Conservation (phyloP, 2,329 filamentous ascomycete genomes). For the Diaporthe ilicicola region DNA sequence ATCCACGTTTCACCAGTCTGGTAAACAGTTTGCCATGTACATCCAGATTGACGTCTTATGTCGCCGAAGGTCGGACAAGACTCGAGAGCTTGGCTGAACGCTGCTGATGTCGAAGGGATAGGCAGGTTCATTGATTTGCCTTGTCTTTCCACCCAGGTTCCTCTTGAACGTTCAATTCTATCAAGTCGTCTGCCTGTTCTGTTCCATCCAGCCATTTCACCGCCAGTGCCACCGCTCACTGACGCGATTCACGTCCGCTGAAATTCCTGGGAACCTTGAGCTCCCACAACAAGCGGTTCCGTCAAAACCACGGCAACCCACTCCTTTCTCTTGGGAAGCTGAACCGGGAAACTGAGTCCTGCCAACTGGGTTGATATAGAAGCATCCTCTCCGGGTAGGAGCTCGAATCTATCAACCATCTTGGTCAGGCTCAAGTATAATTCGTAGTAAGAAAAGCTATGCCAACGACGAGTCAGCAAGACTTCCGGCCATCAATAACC, state of each 20-base stretch:
- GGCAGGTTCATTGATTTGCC: too few relatives aligned
- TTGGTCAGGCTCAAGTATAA: conserved; percentile 14
- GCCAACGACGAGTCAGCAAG: background rate
- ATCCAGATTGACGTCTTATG: too few relatives aligned
- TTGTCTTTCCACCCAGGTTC: too few relatives aligned
- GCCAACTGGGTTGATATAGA: background rate
- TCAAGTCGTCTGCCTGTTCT: too few relatives aligned
- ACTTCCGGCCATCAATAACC: background rate
- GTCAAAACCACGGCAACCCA: conserved; percentile 38
- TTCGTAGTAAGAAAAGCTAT: conserved; percentile 28
- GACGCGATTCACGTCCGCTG: background rate
- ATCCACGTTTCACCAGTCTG: too few relatives aligned
- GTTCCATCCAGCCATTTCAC: too few relatives aligned
- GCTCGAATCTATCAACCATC: conserved; percentile 2
- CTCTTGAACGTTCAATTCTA: too few relatives aligned
- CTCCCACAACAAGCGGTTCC: background rate
- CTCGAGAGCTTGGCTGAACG: too few relatives aligned
- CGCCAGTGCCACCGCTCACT: background rate
- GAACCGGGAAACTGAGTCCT: conserved; percentile 24
- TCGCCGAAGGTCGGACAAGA: too few relatives aligned
- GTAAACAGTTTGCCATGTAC: too few relatives aligned
- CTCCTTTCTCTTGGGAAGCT: conserved; percentile 35
- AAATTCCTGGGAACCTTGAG: background rate
- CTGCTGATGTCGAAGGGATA: too few relatives aligned
- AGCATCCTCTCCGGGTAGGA: background rate